Evolutionary conservation across 106 monocot genomes (phyloP).

Genomic region (Acorus calamus): DNA sequence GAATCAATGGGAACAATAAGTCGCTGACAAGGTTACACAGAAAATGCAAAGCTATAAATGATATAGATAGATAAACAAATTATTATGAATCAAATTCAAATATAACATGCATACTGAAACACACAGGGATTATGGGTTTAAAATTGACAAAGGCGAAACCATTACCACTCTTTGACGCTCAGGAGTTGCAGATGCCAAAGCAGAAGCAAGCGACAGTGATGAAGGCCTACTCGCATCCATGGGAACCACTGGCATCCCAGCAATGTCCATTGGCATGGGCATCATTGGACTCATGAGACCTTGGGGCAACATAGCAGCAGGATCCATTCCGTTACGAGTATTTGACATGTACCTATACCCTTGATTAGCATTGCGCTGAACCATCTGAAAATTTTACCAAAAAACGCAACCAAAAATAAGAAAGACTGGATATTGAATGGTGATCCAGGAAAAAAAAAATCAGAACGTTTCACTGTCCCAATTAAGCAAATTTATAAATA

Average conservation of each 20-base stretch:
- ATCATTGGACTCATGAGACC: constrained; percentile 20
- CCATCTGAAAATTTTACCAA: constrained; percentile 12
- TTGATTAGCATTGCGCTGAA: constrained; percentile 16
- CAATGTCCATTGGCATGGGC: constrained; percentile 23
- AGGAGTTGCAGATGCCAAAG: constrained; percentile 46
- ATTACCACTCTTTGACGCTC: constrained; percentile 39
- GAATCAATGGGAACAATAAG: neutral
- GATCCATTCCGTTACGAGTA: constrained; percentile 19
- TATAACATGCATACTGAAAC: too few species aligned
- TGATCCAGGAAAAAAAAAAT: neutral
- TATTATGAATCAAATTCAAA: too few species aligned
- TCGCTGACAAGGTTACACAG: too few species aligned
- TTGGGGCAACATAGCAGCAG: constrained; percentile 12
- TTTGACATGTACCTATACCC: constrained; percentile 29
- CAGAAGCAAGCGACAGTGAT: constrained; percentile 25
- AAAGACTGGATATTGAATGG: neutral
- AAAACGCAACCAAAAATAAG: neutral
- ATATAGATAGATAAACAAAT: too few species aligned
- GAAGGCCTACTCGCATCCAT: constrained; percentile 9
- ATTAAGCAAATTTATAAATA: too few species aligned
- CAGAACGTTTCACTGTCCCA: too few species aligned
- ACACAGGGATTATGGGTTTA: too few species aligned
- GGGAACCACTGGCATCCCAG: constrained; percentile 2
- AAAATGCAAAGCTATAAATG: too few species aligned
- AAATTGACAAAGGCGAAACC: too few species aligned